Evolutionary conservation across 495 filamentous ascomycete species (phyloP).

Genomic region (Cercophora newfieldiana): DNA sequence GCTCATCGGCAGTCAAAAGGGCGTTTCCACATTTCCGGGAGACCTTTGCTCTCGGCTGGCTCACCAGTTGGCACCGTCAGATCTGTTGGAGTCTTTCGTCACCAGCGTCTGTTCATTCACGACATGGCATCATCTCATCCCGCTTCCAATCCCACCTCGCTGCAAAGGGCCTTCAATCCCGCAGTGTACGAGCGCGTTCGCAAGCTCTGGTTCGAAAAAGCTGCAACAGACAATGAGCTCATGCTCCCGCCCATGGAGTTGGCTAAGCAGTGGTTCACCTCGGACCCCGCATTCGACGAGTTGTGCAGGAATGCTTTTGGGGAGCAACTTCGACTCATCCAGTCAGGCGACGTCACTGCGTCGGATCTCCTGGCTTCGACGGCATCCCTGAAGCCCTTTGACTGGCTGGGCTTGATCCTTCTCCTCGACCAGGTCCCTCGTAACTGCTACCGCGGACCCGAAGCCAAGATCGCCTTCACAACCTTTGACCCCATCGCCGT

Average conservation of each 20-base stretch:
- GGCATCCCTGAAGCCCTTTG: slow-evolving; percentile 12
- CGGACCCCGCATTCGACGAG: slow-evolving; percentile 1
- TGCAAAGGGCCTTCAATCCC: neutral
- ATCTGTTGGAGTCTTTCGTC: no score
- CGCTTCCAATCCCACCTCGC: no score
- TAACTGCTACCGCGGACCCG: slow-evolving; percentile 22
- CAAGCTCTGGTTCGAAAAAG: slow-evolving; percentile 10
- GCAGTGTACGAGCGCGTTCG: neutral
- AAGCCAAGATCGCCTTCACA: slow-evolving; percentile 8
- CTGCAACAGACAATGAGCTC: neutral
- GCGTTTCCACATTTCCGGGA: no score
- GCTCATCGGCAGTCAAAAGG: no score
- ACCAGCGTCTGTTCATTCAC: no score
- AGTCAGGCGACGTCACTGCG: neutral
- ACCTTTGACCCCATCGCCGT: slow-evolving; percentile 17
- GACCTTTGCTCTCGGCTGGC: no score
- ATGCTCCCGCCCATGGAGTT: slow-evolving; percentile 5
- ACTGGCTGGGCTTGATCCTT: slow-evolving; percentile 24
- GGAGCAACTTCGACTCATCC: neutral
- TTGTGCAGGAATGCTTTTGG: neutral
- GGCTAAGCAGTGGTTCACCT: slow-evolving; percentile 11
- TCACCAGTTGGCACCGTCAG: no score
- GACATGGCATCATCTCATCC: no score
- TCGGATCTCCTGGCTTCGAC: slow-evolving; percentile 17
- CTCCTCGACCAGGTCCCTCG: slow-evolving; percentile 29